Evolutionary conservation across 2,329 filamentous ascomycete genomes (phyloP), one percentile per base, ranked within the genome.

Genomic region (Beauveria brongniartii): DNA sequence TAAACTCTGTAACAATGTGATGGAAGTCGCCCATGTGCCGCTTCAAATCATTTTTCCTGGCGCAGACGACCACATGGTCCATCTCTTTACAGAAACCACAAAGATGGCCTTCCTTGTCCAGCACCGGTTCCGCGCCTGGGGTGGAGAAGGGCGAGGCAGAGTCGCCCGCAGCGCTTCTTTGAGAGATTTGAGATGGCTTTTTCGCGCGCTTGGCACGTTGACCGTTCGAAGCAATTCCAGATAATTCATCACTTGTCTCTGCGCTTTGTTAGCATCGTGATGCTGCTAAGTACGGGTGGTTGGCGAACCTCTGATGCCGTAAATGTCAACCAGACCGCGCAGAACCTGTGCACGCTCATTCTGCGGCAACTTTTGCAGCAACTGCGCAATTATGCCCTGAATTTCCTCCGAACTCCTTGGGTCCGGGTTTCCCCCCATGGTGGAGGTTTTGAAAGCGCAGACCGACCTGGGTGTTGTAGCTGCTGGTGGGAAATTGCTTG

Each of bases 1-100:
- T 71, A 76, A 76, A 80, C 62, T 78, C 74, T 3, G 76, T 74
- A 60, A 80, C 75, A 61, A 73, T 76, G 62, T 77, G 75, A 65
- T 80, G 78, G 56, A 78, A 79, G 63, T 78, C 74, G 59, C 78
- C 75, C 40, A 80, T 78, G 58, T 80, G 78, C 14, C 78, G 74
- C 65, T 79, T 79, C 53, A 80, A 68, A 61, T 80, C 78, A 62
- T 79, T 78, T 64, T 78, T 78, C 14, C 77, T 74, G 6, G 75
- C 77, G 63, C 76, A 78, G 4, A 75, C 76, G 65, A 77, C 74
- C 56, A 71, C 65, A 56, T 78, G 76, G 48, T 69, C 68, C 59
- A 73, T 73, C 64, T 79, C 77, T 43, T 71, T 71, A 65, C 77
- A 79, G 59, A 78, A 78, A 10, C 70, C 69, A 61, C 71, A 73